Evolutionary conservation across 306 rosid genomes (phyloP), one percentile per base, ranked within the genome.

Genomic region (Rosa chinensis): DNA sequence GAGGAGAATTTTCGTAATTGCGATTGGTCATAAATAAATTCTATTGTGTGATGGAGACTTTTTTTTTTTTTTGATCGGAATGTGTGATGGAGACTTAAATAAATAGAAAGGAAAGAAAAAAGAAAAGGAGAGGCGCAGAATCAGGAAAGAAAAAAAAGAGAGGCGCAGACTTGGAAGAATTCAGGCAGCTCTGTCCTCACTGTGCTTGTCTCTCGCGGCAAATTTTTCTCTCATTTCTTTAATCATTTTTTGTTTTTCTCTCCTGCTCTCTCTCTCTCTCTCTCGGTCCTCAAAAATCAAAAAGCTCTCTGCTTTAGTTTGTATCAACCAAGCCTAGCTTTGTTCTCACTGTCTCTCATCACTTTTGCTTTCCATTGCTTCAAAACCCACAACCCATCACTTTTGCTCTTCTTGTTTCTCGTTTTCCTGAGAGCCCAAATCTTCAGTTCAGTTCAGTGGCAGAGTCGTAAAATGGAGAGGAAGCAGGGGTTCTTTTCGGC

Each of bases 401-500:
- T 40, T 28, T 13, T 35, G 42, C 69, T 64, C 28, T 58, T 2
- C 16, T 64, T 61, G 66, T 14, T 63, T 5, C 25, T 58, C 11
- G 6, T 17, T 6, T 20, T 56, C 13, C 39, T 25, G 6, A 25
- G 39, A 61, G 2, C 35, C 42, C 20, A 25, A 25, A 61, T 13
- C 18, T 14, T 20, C 23, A 3, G 45, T 14, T 20, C 23, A 3
- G 45, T 64, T 14, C 11, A 14, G 18, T 59, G 74, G 72, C 53
- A 56, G 73, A 74, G 67, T 37, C n/a, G 81, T 66, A 47, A 56
- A 44, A 94, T 94, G 99, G 99, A 94, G 83, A 84, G 90, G 43
- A 94, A 94, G 81, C 97, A 89, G 77, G 97, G 99, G 3, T 94
- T 94, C 80, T 94, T 92, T 59, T 89, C 95, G 20, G 86, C 97